Conservation (phyloP, 805 yeast genomes). For the Starmerella sirachaensis region DNA sequence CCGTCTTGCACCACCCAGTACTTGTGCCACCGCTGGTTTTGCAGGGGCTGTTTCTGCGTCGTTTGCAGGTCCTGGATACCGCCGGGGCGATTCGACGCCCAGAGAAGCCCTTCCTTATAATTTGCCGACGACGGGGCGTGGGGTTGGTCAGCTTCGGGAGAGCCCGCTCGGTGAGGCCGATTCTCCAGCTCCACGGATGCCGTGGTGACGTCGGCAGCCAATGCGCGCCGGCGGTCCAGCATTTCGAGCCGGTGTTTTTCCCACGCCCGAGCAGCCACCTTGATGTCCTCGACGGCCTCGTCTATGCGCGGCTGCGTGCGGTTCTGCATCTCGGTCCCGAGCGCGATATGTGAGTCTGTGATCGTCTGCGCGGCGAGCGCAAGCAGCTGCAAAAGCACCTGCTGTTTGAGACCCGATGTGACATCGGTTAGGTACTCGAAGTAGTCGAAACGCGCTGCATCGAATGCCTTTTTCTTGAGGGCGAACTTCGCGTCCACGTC, state of each 20-base stretch:
- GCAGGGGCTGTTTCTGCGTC: constrained; percentile 19
- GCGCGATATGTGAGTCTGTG: constrained; percentile 23
- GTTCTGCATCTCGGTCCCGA: constrained; percentile 23
- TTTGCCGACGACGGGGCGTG: background rate
- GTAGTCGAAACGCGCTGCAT: constrained; percentile 34
- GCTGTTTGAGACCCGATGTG: constrained; percentile 34
- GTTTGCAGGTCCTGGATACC: constrained; percentile 23
- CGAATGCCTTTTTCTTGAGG: constrained; percentile 32
- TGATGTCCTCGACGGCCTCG: constrained; percentile 26
- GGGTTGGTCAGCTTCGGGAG: background rate
- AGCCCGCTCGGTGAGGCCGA: background rate
- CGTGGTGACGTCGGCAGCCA: constrained; percentile 26
- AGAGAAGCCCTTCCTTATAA: constrained; percentile 33
- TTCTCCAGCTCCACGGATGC: background rate
- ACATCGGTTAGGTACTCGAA: constrained; percentile 32
- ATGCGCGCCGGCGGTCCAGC: constrained; percentile 28
- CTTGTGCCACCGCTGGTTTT: constrained; percentile 57
- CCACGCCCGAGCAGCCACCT: constrained; percentile 29
- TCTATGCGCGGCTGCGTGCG: constrained; percentile 27
- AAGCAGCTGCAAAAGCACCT: constrained; percentile 29
- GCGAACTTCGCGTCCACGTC: constrained; percentile 31
- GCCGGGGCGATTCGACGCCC: constrained; percentile 35
- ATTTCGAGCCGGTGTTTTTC: constrained; percentile 30
- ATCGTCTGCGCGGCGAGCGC: constrained; percentile 30
- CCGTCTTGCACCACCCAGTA: constrained; percentile 69